A percentile compares a stretch with the other conserved stretches of the same genome.
phyloP scores from a whole-genome alignment of 441 rosid genomes.

The Dalechampia spathulata region DNA sequence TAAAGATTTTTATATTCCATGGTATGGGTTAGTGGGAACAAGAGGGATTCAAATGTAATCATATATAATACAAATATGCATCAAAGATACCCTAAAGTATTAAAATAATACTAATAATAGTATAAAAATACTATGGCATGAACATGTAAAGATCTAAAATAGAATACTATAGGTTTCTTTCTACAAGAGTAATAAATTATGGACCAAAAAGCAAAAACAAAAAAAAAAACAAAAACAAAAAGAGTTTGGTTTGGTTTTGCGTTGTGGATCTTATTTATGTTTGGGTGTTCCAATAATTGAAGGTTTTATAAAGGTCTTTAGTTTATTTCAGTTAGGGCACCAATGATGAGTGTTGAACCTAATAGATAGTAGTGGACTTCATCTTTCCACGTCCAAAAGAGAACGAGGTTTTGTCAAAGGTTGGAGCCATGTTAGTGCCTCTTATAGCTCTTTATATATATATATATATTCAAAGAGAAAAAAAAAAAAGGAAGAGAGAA shows the following conservation, averaged over 20 bases:
- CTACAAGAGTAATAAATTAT: background rate
- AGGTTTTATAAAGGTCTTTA: slow-evolving; percentile 18
- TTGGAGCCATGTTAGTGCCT: slow-evolving; percentile 37
- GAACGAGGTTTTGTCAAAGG: slow-evolving; percentile 30
- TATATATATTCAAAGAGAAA: too few species aligned
- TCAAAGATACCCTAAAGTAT: background rate
- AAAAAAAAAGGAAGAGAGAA: background rate
- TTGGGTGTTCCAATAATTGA: slow-evolving; percentile 41
- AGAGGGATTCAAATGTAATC: slow-evolving; percentile 11
- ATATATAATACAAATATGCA: background rate
- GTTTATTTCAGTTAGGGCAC: slow-evolving; percentile 43
- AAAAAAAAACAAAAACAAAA: background rate
- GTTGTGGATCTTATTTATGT: slow-evolving; percentile 5
- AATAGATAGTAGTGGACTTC: slow-evolving; percentile 38
- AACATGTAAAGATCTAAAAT: background rate
- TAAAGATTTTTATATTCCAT: background rate
- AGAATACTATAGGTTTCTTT: background rate
- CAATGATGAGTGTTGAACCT: slow-evolving; percentile 34
- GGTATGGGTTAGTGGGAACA: slow-evolving; percentile 27
- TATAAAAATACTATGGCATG: too few species aligned
- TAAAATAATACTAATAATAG: too few species aligned
- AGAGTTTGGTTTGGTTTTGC: slow-evolving; percentile 1
- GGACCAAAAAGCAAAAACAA: background rate
- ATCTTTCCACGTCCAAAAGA: slow-evolving; percentile 49
- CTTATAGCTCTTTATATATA: slow-evolving; percentile 1